Evolutionary conservation across 73 alveolate genomes (phyloP).

Genomic region (Paramecium octaurelia): DNA sequence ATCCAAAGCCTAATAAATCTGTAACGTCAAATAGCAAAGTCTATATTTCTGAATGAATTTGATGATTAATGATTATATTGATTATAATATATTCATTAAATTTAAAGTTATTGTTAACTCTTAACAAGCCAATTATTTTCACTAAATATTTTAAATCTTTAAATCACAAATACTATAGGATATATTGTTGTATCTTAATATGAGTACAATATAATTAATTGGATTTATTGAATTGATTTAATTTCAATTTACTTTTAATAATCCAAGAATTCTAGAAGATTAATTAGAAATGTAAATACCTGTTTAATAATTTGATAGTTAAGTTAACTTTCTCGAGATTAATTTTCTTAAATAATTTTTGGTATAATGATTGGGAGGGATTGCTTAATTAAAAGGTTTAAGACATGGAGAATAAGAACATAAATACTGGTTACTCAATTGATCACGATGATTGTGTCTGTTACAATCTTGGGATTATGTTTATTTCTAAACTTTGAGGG

Average conservation of each 20-base stretch:
- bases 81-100: too few species aligned
- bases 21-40: slow-evolving; percentile 20
- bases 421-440: background rate
- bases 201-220: background rate
- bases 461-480: background rate
- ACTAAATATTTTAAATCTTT: too few species aligned
- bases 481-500: background rate
- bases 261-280: background rate
- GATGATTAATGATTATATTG: background rate
- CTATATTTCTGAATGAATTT: slow-evolving; percentile 4
- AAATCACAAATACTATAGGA: too few species aligned
- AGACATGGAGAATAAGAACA: background rate
- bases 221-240: too few species aligned
- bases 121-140: too few species aligned
- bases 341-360: background rate
- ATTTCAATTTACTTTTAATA: too few species aligned
- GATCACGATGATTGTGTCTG: background rate
- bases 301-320: too few species aligned
- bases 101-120: too few species aligned
- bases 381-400: background rate
- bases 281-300: too few species aligned
- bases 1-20: background rate
- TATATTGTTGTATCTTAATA: too few species aligned
- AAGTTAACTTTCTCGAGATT: background rate
- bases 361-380: background rate